Conservation (phyloP, 305 asterid species). For the Rubia balearica region DNA sequence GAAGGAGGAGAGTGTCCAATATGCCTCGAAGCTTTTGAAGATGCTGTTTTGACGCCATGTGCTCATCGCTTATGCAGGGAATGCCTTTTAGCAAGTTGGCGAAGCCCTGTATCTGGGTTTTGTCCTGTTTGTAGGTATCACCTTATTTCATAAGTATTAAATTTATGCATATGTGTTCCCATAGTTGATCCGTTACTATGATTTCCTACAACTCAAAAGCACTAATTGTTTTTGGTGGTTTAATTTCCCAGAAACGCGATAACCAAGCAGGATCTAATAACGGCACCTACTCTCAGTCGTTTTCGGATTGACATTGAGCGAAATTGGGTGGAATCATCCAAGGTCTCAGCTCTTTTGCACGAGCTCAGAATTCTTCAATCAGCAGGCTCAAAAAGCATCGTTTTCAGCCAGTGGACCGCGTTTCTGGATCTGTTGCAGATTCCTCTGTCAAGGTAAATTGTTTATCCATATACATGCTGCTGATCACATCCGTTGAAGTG, state of each 20-base stretch:
- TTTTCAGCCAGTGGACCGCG: slow-evolving; percentile 99
- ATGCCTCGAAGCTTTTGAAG: slow-evolving; percentile 98
- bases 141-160: not conserved
- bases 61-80: slow-evolving; percentile 97
- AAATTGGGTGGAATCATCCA: slow-evolving; percentile 94
- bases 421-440: slow-evolving; percentile 86
- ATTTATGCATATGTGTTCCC: not conserved
- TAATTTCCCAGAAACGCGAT: slow-evolving; percentile 46
- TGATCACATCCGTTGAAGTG: not conserved
- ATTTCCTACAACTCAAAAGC: not conserved
- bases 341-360: slow-evolving; percentile 72
- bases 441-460: slow-evolving; percentile 74
- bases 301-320: slow-evolving; percentile 77
- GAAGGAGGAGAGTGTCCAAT: slow-evolving; percentile 96
- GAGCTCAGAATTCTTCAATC: slow-evolving; percentile 50
- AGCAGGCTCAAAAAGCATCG: slow-evolving; percentile 74
- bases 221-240: not conserved
- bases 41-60: slow-evolving; percentile 97
- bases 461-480: not conserved
- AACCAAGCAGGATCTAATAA: slow-evolving; percentile 81
- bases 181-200: not conserved
- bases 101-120: slow-evolving; percentile 64
- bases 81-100: slow-evolving; percentile 96
- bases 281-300: slow-evolving; percentile 93
- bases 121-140: slow-evolving; percentile 98